Evolutionary conservation across 805 yeast genomes (phyloP).

Genomic region (Hanseniaspora osmophila): DNA sequence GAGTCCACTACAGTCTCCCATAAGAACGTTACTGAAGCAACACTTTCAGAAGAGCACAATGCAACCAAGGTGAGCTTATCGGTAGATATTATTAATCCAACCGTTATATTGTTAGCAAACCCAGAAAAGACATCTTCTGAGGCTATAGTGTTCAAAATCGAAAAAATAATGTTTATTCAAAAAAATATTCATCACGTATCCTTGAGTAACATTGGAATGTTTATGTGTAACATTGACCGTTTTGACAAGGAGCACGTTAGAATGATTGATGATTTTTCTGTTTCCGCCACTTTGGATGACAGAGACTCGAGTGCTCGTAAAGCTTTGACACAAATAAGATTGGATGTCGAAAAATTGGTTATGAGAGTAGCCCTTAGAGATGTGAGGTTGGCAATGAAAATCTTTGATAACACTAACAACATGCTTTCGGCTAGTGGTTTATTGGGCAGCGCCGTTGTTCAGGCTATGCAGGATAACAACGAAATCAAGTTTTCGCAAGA

Average conservation of each 20-base stretch:
- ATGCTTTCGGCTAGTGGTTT: constrained; percentile 22
- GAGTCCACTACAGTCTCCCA: background rate
- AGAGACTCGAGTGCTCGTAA: constrained; percentile 48
- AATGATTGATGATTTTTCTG: constrained; percentile 77
- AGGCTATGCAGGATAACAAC: constrained; percentile 4
- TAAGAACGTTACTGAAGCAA: constrained; percentile 4
- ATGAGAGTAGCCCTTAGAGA: constrained; percentile 78
- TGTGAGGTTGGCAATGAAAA: constrained; percentile 61
- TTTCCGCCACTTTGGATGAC: constrained; percentile 58
- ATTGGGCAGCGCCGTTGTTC: constrained; percentile 8
- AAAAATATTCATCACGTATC: constrained; percentile 54
- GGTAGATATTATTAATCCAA: constrained; percentile 60
- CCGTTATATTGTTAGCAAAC: constrained; percentile 68
- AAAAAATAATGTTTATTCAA: constrained; percentile 57
- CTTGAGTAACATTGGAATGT: constrained; percentile 75
- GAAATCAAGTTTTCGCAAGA: constrained; percentile 40
- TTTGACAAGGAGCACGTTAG: constrained; percentile 50
- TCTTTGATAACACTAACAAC: constrained; percentile 57
- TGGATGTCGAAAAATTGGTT: constrained; percentile 66
- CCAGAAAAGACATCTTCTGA: constrained; percentile 57
- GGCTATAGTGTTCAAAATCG: constrained; percentile 81
- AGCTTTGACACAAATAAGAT: constrained; percentile 47
- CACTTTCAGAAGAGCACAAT: constrained; percentile 3
- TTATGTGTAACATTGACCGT: constrained; percentile 59
- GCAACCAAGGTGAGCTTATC: constrained; percentile 32